Conservation (phyloP, 441 rosid species). For the Corymbia citriodora region DNA sequence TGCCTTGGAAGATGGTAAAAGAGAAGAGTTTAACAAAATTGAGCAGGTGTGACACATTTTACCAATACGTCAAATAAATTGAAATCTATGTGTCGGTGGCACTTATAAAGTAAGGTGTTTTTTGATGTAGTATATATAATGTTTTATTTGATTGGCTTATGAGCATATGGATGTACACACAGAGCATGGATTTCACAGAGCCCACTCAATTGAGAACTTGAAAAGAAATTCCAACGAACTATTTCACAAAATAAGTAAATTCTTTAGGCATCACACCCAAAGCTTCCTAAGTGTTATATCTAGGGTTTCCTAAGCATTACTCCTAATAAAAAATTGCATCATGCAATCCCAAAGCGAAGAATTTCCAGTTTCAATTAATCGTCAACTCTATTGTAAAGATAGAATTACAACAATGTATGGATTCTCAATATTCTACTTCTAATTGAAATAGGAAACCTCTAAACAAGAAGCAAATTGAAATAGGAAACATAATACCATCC, state of each 20-base stretch:
- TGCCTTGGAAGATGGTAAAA: constrained; percentile 76
- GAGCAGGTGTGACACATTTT: constrained; percentile 52
- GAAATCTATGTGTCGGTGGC: not conserved
- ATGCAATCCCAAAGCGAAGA: not conserved
- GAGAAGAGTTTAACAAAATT: constrained; percentile 79
- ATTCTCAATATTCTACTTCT: not conserved
- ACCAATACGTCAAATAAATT: not conserved
- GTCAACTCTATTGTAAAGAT: not conserved
- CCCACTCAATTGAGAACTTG: not conserved
- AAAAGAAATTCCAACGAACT: not conserved
- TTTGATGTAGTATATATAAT: not conserved
- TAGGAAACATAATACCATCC: not conserved
- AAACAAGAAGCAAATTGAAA: not conserved
- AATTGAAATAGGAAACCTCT: not conserved
- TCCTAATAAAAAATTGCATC: not conserved
- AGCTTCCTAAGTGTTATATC: not conserved
- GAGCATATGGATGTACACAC: not conserved
- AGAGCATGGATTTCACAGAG: not conserved
- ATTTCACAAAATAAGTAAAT: not conserved
- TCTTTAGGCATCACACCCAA: not conserved
- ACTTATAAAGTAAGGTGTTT: not conserved
- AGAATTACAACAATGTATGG: not conserved
- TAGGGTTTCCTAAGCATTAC: not conserved
- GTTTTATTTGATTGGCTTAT: not conserved
- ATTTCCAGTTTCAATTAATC: not conserved